Evolutionary conservation across 352 stramenopile species (phyloP), one percentile per base, ranked within the genome.

Genomic region (Globisporangium uncinulatum): DNA sequence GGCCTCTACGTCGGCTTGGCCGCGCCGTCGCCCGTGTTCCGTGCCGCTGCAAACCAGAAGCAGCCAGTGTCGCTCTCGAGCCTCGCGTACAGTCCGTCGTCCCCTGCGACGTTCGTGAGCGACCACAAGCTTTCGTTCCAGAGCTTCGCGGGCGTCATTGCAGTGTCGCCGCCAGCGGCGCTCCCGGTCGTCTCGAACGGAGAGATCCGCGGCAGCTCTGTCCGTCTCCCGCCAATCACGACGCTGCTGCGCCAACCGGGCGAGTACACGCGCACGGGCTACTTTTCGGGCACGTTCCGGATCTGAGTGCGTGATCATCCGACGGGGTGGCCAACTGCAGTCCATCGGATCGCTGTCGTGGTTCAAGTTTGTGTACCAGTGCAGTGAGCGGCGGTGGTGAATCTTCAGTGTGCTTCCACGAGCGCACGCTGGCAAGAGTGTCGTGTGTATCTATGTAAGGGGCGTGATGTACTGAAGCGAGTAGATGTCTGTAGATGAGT

Each of bases 171-270:
- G 9, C 21, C 56, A 17, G 29, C 53, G 14, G 39, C 39, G 39
- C 39, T 44, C 14, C 39, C 41, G 45, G n/a, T n/a, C n/a, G 59
- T 64, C 56, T 55, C 51, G n/a, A 59, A 48, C 32, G 56, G 59
- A 44, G 52, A 61, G 52, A 49, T 42, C 55, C 36, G 55, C 32
- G 44, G 51, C 48, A 68, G 9, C n/a, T 61, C 69, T 50, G 48
- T 69, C 15, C 74, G 69, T 15, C 65, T 89, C 59, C 76, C 76
- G 52, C 81, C 76, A 2, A 87, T 87, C 48, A 71, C 79, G 39
- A 83, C 76, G 54, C 68, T 89, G 10, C 51, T 89, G 51, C 66
- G 63, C 45, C 69, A 68, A 37, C 61, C 60, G 37, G 59, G 49
- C 29, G 14, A 36, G 31, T 53, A 60, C 15, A n/a, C 41, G 37